A percentile compares a stretch with the other conserved stretches of the same genome.
Evolutionary conservation across 345 rosid species (phyloP).

Genomic region (Leavenworthia alabamica): DNA sequence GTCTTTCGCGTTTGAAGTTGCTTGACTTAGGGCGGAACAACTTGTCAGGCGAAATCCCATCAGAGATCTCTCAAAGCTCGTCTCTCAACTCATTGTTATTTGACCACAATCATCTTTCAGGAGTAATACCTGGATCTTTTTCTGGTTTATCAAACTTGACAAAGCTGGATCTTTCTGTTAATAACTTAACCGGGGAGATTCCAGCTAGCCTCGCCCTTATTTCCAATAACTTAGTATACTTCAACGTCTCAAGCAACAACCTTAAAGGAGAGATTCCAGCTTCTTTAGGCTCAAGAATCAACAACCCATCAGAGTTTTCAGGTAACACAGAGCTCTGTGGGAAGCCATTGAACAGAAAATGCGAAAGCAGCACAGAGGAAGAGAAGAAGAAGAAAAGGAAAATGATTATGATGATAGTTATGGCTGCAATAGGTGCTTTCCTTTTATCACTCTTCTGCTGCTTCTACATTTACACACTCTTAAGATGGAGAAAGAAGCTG

Average conservation of each 20-base stretch:
- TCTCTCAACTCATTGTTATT: slow-evolving; percentile 47
- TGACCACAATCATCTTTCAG: slow-evolving; percentile 59
- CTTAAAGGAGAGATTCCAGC: slow-evolving; percentile 70
- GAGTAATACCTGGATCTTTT: slow-evolving; percentile 58
- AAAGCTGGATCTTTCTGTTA: slow-evolving; percentile 62
- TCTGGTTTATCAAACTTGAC: slow-evolving; percentile 52
- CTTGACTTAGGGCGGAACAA: slow-evolving; percentile 69
- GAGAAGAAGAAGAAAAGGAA: slow-evolving; percentile 49
- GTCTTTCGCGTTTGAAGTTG: slow-evolving; percentile 40
- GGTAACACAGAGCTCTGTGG: slow-evolving; percentile 63
- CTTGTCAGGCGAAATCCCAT: slow-evolving; percentile 64
- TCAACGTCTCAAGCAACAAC: slow-evolving; percentile 70
- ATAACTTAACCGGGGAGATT: slow-evolving; percentile 70
- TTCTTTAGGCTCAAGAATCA: slow-evolving; percentile 50
- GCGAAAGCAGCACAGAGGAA: slow-evolving; percentile 28
- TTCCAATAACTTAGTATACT: slow-evolving; percentile 38
- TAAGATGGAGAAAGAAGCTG: slow-evolving; percentile 80
- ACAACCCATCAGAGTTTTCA: slow-evolving; percentile 50
- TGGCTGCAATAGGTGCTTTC: slow-evolving; percentile 49
- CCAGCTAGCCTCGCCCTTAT: slow-evolving; percentile 49
- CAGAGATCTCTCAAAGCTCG: slow-evolving; percentile 43
- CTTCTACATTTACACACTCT: slow-evolving; percentile 71
- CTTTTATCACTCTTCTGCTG: slow-evolving; percentile 72
- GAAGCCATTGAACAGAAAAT: slow-evolving; percentile 49
- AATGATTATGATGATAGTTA: slow-evolving; percentile 51